Evolutionary conservation across 352 stramenopile genomes (phyloP), one percentile per base, ranked within the genome.

Genomic region (Phytophthora pisi): DNA sequence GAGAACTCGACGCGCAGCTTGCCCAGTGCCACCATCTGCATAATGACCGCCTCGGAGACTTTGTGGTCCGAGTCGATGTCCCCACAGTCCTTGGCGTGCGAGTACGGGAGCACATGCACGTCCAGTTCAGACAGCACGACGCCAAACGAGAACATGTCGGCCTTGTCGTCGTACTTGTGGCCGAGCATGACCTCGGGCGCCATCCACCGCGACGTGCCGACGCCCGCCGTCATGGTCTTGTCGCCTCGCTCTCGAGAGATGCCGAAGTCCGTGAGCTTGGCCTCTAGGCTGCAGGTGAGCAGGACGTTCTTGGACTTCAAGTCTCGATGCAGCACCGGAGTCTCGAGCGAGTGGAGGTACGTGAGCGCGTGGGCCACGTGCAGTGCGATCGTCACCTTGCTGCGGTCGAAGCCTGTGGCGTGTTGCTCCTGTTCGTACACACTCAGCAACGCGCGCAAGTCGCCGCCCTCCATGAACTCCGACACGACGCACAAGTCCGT

Each of bases 401-500:
- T 66, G 6, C 51, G 20, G 68, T 78, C 61, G 24, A 81, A 80
- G 8, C 75, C 72, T 5, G 15, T 49, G 55, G 10, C 42, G 42
- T 13, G 57, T 43, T 2, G 18, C 57, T 31, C 28, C 28, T 31
- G 28, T 53, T 65, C 58, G 18, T 75, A 65, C 13, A 24, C 49
- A 3, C 28, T 55, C n/a, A 89, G 54, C n/a, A 89, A 64, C 4
- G 72, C 77, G 5, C 78, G 78, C 1, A 91, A 50, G 58, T 91
- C 82, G 1, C 82, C 82, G 1, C 75, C 72, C 20, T 88, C 80
- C 82, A 89, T 86, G 51, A 79, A 84, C 68, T 89, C 82, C 16
- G 72, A 77, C 4, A 89, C 79, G 1, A 67, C 68, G 18, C 66
- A 75, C 0, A 91, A 46, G 46, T 88, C 75, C 0, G 63, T 53